A percentile compares a stretch with the other conserved stretches of the same genome.
phyloP scores from a whole-genome alignment of 202 grass and related monocot genomes.

The Brachypodium distachyon region DNA sequence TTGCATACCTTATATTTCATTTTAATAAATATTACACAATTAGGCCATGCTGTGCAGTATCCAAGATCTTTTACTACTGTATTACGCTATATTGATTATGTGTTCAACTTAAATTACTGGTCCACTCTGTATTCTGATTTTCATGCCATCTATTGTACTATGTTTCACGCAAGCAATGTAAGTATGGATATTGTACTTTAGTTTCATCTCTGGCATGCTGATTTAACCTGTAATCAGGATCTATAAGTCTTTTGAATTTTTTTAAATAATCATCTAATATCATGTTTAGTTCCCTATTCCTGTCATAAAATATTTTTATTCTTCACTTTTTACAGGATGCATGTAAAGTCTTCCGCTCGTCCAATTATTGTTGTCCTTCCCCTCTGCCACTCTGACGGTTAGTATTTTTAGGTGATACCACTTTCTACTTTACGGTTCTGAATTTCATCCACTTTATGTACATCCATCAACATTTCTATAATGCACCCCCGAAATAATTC shows the following conservation, averaged over 20 bases:
- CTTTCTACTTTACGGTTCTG: background rate
- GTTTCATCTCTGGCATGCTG: background rate
- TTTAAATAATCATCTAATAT: background rate
- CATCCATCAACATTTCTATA: background rate
- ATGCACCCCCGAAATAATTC: background rate
- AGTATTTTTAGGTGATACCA: constrained; percentile 11
- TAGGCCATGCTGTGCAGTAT: background rate
- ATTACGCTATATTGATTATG: background rate
- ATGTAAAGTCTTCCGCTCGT: constrained; percentile 81
- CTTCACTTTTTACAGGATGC: constrained; percentile 52
- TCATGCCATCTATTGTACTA: background rate
- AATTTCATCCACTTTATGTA: background rate
- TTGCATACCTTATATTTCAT: background rate
- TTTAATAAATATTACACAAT: background rate
- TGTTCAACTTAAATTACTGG: background rate
- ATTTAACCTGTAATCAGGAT: background rate
- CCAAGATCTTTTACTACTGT: background rate
- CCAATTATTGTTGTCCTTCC: constrained; percentile 83
- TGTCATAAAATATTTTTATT: background rate
- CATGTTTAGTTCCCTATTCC: background rate
- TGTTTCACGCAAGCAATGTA: background rate
- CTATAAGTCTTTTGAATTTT: background rate
- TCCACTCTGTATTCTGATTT: background rate
- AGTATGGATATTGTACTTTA: background rate
- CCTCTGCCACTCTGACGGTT: constrained; percentile 82